A percentile compares a stretch with the other conserved stretches of the same genome.
phyloP scores from a whole-genome alignment of 2,329 filamentous ascomycete species.

The Aspergillus alliaceus region DNA sequence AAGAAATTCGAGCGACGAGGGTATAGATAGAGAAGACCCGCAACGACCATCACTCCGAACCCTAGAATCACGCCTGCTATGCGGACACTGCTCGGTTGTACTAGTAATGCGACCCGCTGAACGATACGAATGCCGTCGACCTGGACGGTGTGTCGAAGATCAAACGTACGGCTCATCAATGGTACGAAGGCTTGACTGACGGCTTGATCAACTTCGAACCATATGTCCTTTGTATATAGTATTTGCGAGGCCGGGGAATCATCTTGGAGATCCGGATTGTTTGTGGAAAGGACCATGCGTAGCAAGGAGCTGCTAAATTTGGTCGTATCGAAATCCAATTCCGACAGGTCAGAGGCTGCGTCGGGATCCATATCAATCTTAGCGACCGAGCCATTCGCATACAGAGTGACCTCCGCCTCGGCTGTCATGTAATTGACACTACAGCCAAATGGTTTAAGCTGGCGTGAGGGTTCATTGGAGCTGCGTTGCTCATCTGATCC shows the following conservation, averaged over 20 bases:
- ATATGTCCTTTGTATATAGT: too few species aligned
- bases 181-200: slow-evolving; percentile 4
- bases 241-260: too few species aligned
- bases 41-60: background rate
- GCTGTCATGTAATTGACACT: slow-evolving; percentile 1
- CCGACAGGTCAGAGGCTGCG: background rate
- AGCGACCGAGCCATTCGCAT: slow-evolving; percentile 4
- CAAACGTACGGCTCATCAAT: slow-evolving; percentile 7
- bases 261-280: background rate
- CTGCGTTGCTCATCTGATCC: background rate
- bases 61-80: background rate
- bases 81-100: background rate
- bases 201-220: background rate
- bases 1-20: slow-evolving; percentile 4
- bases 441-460: slow-evolving; percentile 6
- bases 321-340: background rate
- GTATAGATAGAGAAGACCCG: slow-evolving; percentile 3
- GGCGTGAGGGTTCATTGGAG: background rate
- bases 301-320: slow-evolving; percentile 3
- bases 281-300: background rate
- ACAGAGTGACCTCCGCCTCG: background rate
- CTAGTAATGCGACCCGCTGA: slow-evolving; percentile 1
- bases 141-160: slow-evolving; percentile 1
- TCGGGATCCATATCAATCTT: background rate
- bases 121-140: slow-evolving; percentile 3